Evolutionary conservation across 1,284 basidiomycete species (phyloP).

Genomic region (Ceratobasidium sp.): DNA sequence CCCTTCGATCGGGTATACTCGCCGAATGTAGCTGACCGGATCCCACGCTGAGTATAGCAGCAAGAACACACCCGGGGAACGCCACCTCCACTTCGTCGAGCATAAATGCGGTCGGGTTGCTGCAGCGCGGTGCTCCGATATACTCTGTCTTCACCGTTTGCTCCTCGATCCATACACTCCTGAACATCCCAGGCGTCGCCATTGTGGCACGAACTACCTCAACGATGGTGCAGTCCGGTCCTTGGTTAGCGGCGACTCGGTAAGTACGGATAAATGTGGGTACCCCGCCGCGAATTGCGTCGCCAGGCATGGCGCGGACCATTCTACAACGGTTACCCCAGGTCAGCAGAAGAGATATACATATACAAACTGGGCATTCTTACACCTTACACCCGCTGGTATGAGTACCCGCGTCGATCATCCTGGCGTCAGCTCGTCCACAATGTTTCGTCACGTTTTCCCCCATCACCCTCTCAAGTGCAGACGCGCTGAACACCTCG

Average conservation of each 20-base stretch:
- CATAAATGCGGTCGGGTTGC: neutral
- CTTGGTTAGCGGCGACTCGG: neutral
- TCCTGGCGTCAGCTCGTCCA: neutral
- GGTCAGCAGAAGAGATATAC: no score
- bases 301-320: neutral
- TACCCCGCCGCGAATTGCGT: neutral
- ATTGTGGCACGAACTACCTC: neutral
- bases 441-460: neutral
- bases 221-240: neutral
- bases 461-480: neutral
- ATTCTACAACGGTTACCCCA: neutral
- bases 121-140: neutral
- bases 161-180: neutral
- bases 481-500: neutral
- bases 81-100: neutral
- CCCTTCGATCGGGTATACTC: neutral
- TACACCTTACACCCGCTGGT: neutral
- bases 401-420: neutral
- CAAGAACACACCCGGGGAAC: neutral
- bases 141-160: neutral
- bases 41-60: neutral
- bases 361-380: no score
- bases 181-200: constrained; percentile 16
- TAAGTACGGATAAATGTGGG: neutral
- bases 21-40: neutral